Evolutionary conservation across 139 green algal genomes (phyloP).

Genomic region (Tetradesmus obliquus): DNA sequence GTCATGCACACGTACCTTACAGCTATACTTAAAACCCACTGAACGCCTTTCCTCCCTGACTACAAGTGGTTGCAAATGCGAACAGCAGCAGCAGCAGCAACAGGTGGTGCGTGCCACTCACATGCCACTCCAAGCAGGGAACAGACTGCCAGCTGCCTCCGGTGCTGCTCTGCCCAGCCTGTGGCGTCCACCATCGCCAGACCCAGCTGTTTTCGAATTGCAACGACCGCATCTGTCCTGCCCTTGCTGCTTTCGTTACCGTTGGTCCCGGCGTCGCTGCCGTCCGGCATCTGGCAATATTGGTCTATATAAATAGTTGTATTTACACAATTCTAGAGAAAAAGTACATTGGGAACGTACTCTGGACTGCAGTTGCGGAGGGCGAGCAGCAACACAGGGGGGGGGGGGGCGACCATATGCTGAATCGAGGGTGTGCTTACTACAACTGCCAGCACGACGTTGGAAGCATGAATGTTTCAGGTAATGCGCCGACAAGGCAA

Average conservation of each 20-base stretch:
- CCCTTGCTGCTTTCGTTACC: background rate
- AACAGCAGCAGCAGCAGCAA: background rate
- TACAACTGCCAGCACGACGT: no score
- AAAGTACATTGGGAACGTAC: no score
- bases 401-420: no score
- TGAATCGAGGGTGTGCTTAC: no score
- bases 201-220: slow-evolving; percentile 3
- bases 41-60: background rate
- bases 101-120: background rate
- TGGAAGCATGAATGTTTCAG: no score
- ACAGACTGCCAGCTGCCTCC: background rate
- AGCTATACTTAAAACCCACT: no score
- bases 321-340: no score
- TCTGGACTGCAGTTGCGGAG: no score
- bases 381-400: no score
- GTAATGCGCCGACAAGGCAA: no score
- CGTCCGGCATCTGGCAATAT: background rate
- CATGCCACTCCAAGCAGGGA: background rate
- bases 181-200: background rate
- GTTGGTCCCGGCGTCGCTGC: background rate
- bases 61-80: background rate
- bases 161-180: slow-evolving; percentile 18
- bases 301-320: no score
- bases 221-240: background rate
- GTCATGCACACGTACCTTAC: no score